A percentile compares a stretch with the other conserved stretches of the same genome.
These are phyloP conservation scores for Cucurbita argyrosperma DNA, from an alignment of 306 rosid genomes.

Conservation along the genomic window DNA sequence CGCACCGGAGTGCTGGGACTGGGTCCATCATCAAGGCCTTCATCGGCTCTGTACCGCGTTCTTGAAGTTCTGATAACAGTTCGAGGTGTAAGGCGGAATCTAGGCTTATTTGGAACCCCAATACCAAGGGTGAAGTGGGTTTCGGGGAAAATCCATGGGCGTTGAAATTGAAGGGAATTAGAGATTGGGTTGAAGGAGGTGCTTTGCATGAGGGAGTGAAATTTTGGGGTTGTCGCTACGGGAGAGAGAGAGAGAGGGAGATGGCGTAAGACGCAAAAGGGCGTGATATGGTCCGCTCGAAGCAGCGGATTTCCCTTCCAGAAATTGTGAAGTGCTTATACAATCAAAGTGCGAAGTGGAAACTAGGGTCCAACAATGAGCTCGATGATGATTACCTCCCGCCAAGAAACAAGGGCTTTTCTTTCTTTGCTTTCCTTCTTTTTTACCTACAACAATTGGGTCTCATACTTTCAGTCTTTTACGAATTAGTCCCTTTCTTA, in stretches of 20 bases:
- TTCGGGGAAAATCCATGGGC: conserved; percentile 30
- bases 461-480: no score
- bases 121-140: conserved; percentile 8
- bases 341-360: neutral
- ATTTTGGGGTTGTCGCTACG: neutral
- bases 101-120: conserved; percentile 9
- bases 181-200: conserved; percentile 26
- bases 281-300: neutral
- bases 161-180: conserved; percentile 13
- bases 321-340: neutral
- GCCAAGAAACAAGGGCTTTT: neutral
- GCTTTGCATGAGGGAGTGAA: conserved; percentile 46
- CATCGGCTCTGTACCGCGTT: conserved; percentile 40
- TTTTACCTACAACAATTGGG: no score
- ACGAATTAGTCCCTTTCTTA: no score
- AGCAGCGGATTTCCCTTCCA: neutral
- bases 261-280: neutral
- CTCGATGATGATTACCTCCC: neutral
- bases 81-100: conserved; percentile 12
- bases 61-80: conserved; percentile 21
- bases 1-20: conserved; percentile 14
- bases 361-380: neutral
- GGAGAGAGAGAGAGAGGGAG: neutral
- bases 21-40: conserved; percentile 19
- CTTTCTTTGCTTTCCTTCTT: neutral